These are phyloP conservation scores for Colletotrichum tofieldiae DNA, from an alignment of 2,329 filamentous ascomycete species.

Conservation along the genomic window DNA sequence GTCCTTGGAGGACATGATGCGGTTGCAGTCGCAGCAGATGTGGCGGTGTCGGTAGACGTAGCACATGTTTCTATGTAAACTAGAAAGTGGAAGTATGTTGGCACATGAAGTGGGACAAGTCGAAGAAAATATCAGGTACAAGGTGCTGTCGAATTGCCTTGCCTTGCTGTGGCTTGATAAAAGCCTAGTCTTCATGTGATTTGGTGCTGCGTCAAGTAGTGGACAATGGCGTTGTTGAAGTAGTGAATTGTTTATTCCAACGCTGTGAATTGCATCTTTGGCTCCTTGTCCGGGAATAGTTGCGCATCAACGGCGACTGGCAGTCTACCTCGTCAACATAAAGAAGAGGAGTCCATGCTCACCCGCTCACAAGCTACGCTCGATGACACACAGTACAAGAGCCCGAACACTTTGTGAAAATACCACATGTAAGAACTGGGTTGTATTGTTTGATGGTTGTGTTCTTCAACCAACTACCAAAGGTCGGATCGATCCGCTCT, in stretches of 20 bases:
- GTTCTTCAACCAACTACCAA: neutral
- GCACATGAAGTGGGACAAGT: neutral
- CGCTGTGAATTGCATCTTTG: neutral
- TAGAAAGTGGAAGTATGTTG: neutral
- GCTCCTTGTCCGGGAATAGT: neutral
- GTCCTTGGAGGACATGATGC: slow-evolving; percentile 1
- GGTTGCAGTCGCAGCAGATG: slow-evolving; percentile 1
- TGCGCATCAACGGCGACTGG: neutral
- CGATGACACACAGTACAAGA: neutral
- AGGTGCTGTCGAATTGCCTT: too few species aligned
- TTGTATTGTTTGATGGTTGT: neutral
- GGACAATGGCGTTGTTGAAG: too few species aligned
- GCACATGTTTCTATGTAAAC: neutral
- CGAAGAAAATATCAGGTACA: neutral
- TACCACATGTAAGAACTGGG: neutral
- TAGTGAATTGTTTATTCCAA: too few species aligned
- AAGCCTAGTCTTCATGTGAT: neutral
- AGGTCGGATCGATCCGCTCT: neutral
- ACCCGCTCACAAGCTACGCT: neutral
- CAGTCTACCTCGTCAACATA: neutral
- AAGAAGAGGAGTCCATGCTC: neutral
- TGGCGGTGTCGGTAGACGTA: neutral
- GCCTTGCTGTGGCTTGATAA: too few species aligned
- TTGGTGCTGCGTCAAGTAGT: neutral
- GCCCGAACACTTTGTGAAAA: neutral